phyloP scores from a whole-genome alignment of 306 rosid species.

The Hippophae gyantsensis region DNA sequence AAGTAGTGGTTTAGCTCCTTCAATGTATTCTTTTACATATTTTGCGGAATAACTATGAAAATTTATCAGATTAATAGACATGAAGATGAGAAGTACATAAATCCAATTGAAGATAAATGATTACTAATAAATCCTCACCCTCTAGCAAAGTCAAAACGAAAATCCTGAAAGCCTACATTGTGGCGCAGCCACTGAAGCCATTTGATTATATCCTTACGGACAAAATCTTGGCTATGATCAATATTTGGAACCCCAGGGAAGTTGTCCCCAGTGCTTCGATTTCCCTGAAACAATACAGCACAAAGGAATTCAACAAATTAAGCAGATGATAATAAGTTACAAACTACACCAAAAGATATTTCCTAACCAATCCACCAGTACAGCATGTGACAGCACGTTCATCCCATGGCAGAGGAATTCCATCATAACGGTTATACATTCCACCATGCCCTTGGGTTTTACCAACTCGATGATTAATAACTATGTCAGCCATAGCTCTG shows the following conservation, averaged over 20 bases:
- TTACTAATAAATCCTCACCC: slow-evolving; percentile 43
- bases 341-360: neutral
- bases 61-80: slow-evolving; percentile 11
- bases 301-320: neutral
- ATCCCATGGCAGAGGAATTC: slow-evolving; percentile 71
- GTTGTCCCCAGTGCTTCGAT: slow-evolving; percentile 57
- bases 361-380: slow-evolving; percentile 74
- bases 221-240: slow-evolving; percentile 78
- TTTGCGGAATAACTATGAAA: slow-evolving; percentile 57
- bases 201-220: slow-evolving; percentile 64
- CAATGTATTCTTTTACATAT: slow-evolving; percentile 74
- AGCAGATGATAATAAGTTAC: neutral
- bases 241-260: slow-evolving; percentile 84
- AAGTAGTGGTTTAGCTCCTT: slow-evolving; percentile 73
- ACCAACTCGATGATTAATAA: slow-evolving; percentile 82
- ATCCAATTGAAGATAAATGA: slow-evolving; percentile 5
- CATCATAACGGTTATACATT: slow-evolving; percentile 73
- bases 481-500: slow-evolving; percentile 81
- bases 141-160: slow-evolving; percentile 81
- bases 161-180: slow-evolving; percentile 74
- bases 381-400: slow-evolving; percentile 81
- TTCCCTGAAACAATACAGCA: slow-evolving; percentile 41
- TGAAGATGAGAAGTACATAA: slow-evolving; percentile 1
- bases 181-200: slow-evolving; percentile 74
- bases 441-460: slow-evolving; percentile 80